Conservation (phyloP, 441 rosid species). For the Geranium incanum region DNA sequence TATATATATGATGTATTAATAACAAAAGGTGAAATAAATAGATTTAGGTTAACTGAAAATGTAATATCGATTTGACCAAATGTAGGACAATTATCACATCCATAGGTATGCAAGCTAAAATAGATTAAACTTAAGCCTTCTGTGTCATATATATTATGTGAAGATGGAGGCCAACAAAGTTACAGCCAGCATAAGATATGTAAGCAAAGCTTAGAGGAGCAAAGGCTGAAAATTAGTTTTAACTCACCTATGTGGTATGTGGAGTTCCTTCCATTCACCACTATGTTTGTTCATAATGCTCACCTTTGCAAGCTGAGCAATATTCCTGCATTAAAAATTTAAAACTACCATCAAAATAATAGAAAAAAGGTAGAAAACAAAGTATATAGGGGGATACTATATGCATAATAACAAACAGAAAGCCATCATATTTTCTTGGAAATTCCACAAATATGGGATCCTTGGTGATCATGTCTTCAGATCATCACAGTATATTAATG, state of each 20-base stretch:
- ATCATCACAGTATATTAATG: neutral
- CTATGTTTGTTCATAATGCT: conserved; percentile 50
- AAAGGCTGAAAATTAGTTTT: neutral
- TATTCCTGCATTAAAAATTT: conserved; percentile 40
- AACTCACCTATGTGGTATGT: conserved; percentile 54
- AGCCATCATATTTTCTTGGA: too few relatives aligned
- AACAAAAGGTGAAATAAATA: neutral
- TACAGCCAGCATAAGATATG: neutral
- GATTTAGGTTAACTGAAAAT: neutral
- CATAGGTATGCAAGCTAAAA: neutral
- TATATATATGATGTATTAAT: too few relatives aligned
- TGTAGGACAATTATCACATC: neutral
- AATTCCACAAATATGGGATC: too few relatives aligned
- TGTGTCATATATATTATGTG: neutral
- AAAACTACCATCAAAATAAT: neutral
- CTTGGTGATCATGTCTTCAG: too few relatives aligned
- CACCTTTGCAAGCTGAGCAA: conserved; percentile 72
- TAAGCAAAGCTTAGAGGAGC: neutral
- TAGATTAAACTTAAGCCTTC: neutral
- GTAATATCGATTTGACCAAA: neutral
- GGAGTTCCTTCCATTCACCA: conserved; percentile 59
- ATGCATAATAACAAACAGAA: too few relatives aligned
- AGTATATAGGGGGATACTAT: neutral
- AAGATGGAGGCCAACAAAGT: too few relatives aligned
- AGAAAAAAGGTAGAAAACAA: neutral